A percentile compares a stretch with the other conserved stretches of the same genome.
Evolutionary conservation across 2,329 filamentous ascomycete genomes (phyloP).

Genomic region (Penicillium sp.): DNA sequence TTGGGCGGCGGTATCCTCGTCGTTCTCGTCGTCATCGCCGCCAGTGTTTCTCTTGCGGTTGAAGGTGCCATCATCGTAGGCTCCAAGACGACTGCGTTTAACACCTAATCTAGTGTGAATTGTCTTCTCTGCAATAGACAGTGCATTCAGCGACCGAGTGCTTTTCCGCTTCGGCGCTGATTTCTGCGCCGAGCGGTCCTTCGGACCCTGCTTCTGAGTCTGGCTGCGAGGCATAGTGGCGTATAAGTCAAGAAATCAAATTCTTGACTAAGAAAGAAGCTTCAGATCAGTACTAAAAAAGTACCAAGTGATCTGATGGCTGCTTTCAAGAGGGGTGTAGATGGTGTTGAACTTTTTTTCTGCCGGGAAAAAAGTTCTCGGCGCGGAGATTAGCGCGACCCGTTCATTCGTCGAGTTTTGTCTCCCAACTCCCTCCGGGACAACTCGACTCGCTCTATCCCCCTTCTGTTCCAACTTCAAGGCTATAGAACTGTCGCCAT

Average conservation of each 20-base stretch:
- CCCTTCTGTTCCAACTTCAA: neutral
- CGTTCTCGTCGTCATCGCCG: conserved; percentile 45
- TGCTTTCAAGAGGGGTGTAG: conserved; percentile 18
- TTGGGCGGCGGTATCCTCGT: conserved; percentile 40
- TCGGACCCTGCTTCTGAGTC: conserved; percentile 42
- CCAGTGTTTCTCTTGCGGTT: conserved; percentile 40
- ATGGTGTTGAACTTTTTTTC: conserved; percentile 30
- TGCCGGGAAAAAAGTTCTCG: conserved; percentile 37
- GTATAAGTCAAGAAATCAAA: conserved; percentile 5
- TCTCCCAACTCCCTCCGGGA: conserved; percentile 8
- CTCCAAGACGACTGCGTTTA: conserved; percentile 59
- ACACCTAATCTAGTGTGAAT: conserved; percentile 55
- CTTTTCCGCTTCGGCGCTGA: conserved; percentile 51
- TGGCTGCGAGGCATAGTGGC: conserved; percentile 44
- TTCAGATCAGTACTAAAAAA: conserved; percentile 3
- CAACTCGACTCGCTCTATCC: conserved; percentile 23
- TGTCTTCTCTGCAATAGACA: conserved; percentile 62
- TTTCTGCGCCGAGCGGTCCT: conserved; percentile 40
- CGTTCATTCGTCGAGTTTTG: conserved; percentile 23
- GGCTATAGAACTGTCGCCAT: conserved; percentile 13
- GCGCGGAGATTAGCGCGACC: conserved; percentile 34
- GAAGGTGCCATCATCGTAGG: conserved; percentile 50
- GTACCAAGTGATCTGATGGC: conserved; percentile 11
- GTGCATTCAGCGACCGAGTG: conserved; percentile 58
- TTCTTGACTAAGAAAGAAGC: neutral